Base-by-base conservation (phyloP, 306 rosid genomes). In the Rubus idaeus region DNA sequence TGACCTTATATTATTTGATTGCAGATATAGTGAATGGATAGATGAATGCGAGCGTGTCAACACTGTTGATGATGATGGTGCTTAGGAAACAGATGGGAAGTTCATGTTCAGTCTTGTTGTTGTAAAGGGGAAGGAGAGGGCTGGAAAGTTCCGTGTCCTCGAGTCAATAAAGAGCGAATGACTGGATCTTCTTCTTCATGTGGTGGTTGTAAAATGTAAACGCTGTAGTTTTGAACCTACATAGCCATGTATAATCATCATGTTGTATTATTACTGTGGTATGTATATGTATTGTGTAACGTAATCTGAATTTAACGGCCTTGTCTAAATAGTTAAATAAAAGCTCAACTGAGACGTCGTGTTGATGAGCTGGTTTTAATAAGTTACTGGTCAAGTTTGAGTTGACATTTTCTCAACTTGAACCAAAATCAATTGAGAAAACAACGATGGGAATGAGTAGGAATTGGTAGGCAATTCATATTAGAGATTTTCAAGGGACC, bases 11-110 rank as follows among this genome's bases (percentile, higher is more conserved):
- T 17, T 67, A 40, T 78, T 77, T 40, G 51, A 71, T n/a, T 83
- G 72, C 90, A 93, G 98, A 91, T 93, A 93, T 77, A 93, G 95
- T 0, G 98, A 93, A 84, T 93, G 98, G 98, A 93, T 93, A 68
- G 98, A 93, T 53, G 98, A 93, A 90, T 93, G 98, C 5, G 98
- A 91, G 78, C 87, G 88, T 78, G 98, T 91, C 74, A 93, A 93
- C 90, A 84, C 55, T 76, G 78, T 70, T 75, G 98, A 93, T 65
- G 98, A 93, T 53, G 93, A 89, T 18, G 96, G 88, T 71, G 87
- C 92, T 8, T 86, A 87, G 81, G 71, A 39, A 47, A 47, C 17
- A 8, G 9, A 26, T 8, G 7, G 37, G 78, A 37, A 49, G 73
- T 46, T 47, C 45, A 23, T 58, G 12, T 44, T 23, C 68, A 26